Percentiles rank a stretch among this genome's conserved stretches.
These are phyloP conservation scores for Globisporangium takayamanum DNA, from an alignment of 352 stramenopile species.

Conservation along the genomic window DNA sequence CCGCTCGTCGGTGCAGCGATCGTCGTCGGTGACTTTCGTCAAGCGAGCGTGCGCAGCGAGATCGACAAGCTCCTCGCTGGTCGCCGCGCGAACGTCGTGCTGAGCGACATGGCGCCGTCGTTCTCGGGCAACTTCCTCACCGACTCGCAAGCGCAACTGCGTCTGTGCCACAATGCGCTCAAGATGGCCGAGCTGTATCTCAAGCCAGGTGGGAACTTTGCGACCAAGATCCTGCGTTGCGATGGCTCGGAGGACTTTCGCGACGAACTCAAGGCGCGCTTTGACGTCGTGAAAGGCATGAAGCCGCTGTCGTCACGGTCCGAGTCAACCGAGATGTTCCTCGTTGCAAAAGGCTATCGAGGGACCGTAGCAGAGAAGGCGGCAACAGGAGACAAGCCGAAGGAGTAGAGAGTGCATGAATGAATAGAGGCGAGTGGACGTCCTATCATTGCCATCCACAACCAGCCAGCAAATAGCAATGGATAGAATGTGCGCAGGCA, in stretches of 20 bases:
- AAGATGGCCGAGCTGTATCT: conserved; percentile 82
- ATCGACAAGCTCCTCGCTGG: conserved; percentile 42
- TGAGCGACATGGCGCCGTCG: conserved; percentile 86
- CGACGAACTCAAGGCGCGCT: conserved; percentile 58
- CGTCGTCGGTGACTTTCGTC: conserved; percentile 81
- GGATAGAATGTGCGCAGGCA: no score
- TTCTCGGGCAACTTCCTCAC: conserved; percentile 74
- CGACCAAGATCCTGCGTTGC: conserved; percentile 77
- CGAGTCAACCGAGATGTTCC: conserved; percentile 84
- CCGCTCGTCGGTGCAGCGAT: conserved; percentile 57
- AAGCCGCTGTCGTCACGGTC: conserved; percentile 73
- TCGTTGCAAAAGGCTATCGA: conserved; percentile 72
- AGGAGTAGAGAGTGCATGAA: background rate
- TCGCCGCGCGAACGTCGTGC: conserved; percentile 62
- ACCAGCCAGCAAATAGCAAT: no score
- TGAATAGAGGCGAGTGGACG: background rate
- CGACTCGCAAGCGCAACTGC: conserved; percentile 72
- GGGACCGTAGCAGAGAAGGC: conserved; percentile 1
- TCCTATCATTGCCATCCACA: no score
- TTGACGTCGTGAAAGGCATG: conserved; percentile 66
- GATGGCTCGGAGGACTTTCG: conserved; percentile 77
- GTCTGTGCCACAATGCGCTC: conserved; percentile 82
- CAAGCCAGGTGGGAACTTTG: conserved; percentile 65
- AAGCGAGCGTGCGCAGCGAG: conserved; percentile 40
- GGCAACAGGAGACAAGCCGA: background rate